Evolutionary conservation across 768 basidiomycete species (phyloP), one percentile per base, ranked within the genome.

Genomic region (Pleurotus eryngii): DNA sequence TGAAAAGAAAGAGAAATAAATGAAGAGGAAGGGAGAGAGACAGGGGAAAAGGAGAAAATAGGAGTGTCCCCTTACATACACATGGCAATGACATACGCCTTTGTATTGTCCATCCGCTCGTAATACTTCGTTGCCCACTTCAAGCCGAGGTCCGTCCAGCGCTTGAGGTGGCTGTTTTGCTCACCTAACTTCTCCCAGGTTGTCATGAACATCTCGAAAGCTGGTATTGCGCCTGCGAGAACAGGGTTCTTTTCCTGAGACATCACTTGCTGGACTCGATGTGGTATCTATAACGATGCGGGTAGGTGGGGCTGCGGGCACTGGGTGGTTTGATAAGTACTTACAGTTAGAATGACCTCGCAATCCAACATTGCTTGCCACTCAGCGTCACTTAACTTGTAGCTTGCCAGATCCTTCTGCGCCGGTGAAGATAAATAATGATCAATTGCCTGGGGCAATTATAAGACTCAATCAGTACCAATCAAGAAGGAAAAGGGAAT

Each of bases 131-230:
- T 27, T 11, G 60, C 54, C 46, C 50, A 59, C 15, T 48, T 6
- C 15, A 61, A 46, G 5, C 57, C 60, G 27, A 49, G 24, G 20
- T 53, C 20, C 7, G 57, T 57, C 18, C 37, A 20, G 9, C 46
- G 59, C 37, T 49, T 46, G 18, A 61, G 54, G 42, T 39, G 49
- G 11, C 57, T 48, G 30, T 47, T 18, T 11, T 46, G 45, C 14
- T 54, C 14, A 35, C 30, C 39, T 26, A 63, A 39, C 35, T 17
- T 18, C 27, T 63, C 60, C 63, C 63, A 64, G 4, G 26, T 18
- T 1, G 48, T 22, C 56, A 66, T 63, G 37, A 66, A 64, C 26
- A 57, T 48, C 50, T 66, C 64, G 37, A 66, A 62, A 4, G 62
- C 55, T 14, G 63, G 65, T 39, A 66, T 61, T 18, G 59, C 63